Percentiles rank a stretch among this genome's conserved stretches.
Evolutionary conservation across 257 asterid species (phyloP).

Genomic region (Nicotiana undulata): DNA sequence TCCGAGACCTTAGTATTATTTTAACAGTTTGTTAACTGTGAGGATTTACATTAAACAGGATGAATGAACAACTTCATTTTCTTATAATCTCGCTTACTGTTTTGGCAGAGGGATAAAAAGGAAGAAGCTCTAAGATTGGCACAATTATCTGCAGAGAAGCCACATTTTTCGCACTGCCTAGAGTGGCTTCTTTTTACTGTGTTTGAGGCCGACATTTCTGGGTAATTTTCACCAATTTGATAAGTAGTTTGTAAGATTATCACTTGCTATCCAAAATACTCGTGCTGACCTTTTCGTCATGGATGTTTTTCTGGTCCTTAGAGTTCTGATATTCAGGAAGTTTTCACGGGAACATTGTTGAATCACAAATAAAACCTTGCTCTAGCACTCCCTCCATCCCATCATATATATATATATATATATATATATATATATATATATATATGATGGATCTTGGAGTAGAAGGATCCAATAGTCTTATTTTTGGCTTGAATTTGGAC

Average conservation of each 20-base stretch:
- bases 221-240: conserved; percentile 32
- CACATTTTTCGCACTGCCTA: conserved; percentile 96
- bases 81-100: conserved; percentile 14
- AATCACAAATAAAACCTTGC: not conserved
- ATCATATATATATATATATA: not conserved
- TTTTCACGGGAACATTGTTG: not conserved
- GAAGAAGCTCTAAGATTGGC: conserved; percentile 97
- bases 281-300: not conserved
- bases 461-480: not conserved
- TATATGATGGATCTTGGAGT: not conserved
- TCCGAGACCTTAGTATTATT: not conserved
- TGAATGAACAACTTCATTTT: not conserved
- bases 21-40: not conserved
- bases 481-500: not conserved
- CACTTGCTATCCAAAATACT: not conserved
- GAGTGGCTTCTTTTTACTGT: conserved; percentile 99
- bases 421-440: too few relatives aligned
- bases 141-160: conserved; percentile 90
- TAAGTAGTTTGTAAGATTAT: conserved; percentile 3
- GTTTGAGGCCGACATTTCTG: conserved; percentile 92
- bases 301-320: not conserved
- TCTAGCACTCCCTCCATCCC: not conserved
- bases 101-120: conserved; percentile 81
- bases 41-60: not conserved
- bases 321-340: not conserved